Evolutionary conservation across 2,329 filamentous ascomycete genomes (phyloP).

Genomic region (Diaporthe caulivora): DNA sequence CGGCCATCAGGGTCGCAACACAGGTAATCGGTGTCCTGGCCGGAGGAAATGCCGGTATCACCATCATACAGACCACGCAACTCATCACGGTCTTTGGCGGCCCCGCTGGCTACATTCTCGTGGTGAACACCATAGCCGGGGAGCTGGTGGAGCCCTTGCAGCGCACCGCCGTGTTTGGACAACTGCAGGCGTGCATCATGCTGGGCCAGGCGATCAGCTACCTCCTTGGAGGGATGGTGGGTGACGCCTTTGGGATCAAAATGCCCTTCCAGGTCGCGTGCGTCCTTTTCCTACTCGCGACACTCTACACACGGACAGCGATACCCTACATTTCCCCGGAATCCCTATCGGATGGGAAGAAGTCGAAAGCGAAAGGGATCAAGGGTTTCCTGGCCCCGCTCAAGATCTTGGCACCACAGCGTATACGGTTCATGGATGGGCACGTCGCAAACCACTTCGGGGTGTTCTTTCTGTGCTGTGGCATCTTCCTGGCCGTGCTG

Average conservation of each 20-base stretch:
- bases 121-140: slow-evolving; percentile 76
- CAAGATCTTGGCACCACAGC: slow-evolving; percentile 68
- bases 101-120: slow-evolving; percentile 76
- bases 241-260: slow-evolving; percentile 72
- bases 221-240: slow-evolving; percentile 73
- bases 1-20: slow-evolving; percentile 71
- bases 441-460: slow-evolving; percentile 67
- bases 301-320: slow-evolving; percentile 55
- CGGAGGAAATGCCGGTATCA: slow-evolving; percentile 72
- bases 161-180: slow-evolving; percentile 74
- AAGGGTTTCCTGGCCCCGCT: slow-evolving; percentile 72
- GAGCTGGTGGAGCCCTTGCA: slow-evolving; percentile 71
- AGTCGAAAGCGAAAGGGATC: slow-evolving; percentile 52
- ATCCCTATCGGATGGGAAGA: slow-evolving; percentile 50
- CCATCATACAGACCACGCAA: slow-evolving; percentile 76
- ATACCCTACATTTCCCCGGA: slow-evolving; percentile 65
- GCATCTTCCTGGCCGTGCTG: slow-evolving; percentile 74
- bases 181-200: slow-evolving; percentile 75
- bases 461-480: slow-evolving; percentile 71
- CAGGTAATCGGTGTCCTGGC: slow-evolving; percentile 75
- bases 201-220: slow-evolving; percentile 75
- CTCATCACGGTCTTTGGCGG: slow-evolving; percentile 77
- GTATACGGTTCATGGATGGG: slow-evolving; percentile 63
- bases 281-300: slow-evolving; percentile 63
- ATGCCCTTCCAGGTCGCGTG: slow-evolving; percentile 76